Percentiles rank a stretch among this genome's conserved stretches.
Evolutionary conservation across 1,284 basidiomycete genomes (phyloP).

Genomic region (Coniferiporia sulphurascens): DNA sequence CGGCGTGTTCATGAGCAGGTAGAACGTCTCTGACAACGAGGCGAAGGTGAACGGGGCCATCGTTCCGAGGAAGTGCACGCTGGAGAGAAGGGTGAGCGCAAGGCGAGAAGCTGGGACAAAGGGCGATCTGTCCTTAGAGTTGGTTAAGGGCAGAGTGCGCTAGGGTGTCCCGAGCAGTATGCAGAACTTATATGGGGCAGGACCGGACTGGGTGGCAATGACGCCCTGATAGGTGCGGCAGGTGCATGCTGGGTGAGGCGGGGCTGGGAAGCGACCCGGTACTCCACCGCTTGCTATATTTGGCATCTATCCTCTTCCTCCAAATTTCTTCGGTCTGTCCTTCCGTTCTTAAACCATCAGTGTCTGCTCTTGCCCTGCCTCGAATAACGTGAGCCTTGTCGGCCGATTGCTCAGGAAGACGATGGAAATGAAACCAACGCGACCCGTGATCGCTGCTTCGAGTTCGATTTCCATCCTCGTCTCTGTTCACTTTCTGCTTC

Average conservation of each 20-base stretch:
- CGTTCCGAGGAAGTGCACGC: not conserved
- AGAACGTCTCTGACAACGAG: conserved; percentile 7
- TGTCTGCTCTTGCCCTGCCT: too few species aligned
- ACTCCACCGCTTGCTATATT: too few species aligned
- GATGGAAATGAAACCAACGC: too few species aligned
- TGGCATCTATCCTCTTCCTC: too few species aligned
- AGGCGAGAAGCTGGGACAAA: not conserved
- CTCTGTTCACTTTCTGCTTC: too few species aligned
- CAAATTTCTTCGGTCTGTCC: too few species aligned
- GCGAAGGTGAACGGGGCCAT: conserved; percentile 13
- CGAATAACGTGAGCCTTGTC: too few species aligned
- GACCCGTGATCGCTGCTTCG: too few species aligned
- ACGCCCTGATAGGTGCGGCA: not conserved
- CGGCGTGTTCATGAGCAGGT: conserved; percentile 16
- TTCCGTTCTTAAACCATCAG: too few species aligned
- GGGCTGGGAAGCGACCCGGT: not conserved
- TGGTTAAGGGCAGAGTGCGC: not conserved
- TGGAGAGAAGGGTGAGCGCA: not conserved
- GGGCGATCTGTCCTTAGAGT: not conserved
- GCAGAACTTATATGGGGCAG: not conserved
- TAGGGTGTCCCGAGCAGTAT: not conserved
- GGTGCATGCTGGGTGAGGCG: not conserved
- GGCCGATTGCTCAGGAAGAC: too few species aligned
- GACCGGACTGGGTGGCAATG: not conserved
- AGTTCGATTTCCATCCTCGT: too few species aligned